Evolutionary conservation across 169 alveolate genomes (phyloP), one percentile per base, ranked within the genome.

Genomic region (Cryptosporidium ryanae): DNA sequence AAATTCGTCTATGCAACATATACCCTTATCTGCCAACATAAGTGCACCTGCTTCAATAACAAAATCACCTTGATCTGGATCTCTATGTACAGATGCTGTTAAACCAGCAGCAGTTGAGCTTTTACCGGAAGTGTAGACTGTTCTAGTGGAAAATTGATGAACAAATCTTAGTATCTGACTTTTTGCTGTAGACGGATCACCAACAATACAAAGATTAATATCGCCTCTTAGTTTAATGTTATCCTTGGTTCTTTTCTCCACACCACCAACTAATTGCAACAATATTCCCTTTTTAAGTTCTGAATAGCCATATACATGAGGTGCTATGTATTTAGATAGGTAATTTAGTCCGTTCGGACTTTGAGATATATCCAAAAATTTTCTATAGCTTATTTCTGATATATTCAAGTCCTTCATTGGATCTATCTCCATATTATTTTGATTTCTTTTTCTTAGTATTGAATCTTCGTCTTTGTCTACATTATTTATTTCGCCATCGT

Each of bases 131-230:
- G 99, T 95, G 82, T 95, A 96, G 13, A 97, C 95, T 17, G 98
- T 95, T 76, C 99, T 90, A 12, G 99, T 98, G 91, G 96, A 94
- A 64, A 96, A 93, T 46, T 95, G 91, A 76, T 94, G 93, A 12
- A 96, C 97, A 90, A 95, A 97, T 92, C 96, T 96, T 68, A 97
- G 92, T 91, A 97, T 96, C 89, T 97, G 97, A 68, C 98, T 94
- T 91, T 97, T 97, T 2, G 99, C 99, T n/a, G 99, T 97, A 23
- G 98, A 94, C 4, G 99, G 99, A 87, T 97, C 99, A 5, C 99
- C 99, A n/a, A 97, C 99, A 34, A 97, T 91, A 83, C 99, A 97
- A 90, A 97, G 93, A 84, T 97, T 97, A 15, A 97, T 94, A 87
- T 97, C 99, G 64, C 99, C 99, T 92, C 99, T 94, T 34, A 96